Base-by-base conservation (phyloP, 331 rosid genomes). In the Erythrophleum ivorense region DNA sequence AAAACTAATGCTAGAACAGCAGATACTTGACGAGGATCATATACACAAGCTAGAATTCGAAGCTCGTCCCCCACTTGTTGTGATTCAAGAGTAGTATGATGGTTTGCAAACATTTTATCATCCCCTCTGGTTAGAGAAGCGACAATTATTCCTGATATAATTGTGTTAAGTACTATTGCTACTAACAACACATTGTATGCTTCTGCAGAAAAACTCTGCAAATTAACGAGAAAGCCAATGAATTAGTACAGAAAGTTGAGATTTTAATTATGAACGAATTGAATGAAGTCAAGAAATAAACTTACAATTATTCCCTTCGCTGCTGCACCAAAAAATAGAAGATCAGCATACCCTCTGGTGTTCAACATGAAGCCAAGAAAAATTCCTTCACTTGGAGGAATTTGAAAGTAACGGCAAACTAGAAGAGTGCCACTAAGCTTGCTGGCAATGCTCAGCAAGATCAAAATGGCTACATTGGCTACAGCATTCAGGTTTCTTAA, bases 311-410 rank as follows among this genome's bases (percentile, higher is more conserved):
- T n/a, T 21, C 58, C 13, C 54, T 88, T 93, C 11, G 97, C 87
- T 43, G 97, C 80, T 13, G 86, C 83, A 62, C 98, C 98, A 2
- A 95, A 70, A 82, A 95, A 90, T 14, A 95, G 66, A 40, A 95
- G 86, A 86, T 95, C 99, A 19, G 97, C 97, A 87, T 95, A 92
- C 4, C 98, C 99, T 82, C 92, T 93, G 62, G 94, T 82, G 85
- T 92, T 95, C 85, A 95, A 81, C 11, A 89, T 73, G 81, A 95
- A 93, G 41, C 97, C 94, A 41, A 95, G 86, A 49, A 95, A 90
- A 71, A 93, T 84, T 2, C 91, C 97, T 79, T 95, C 93, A 70
- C 87, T 87, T 6, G 84, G 46, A 12, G 99, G 97, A 46, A 93
- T 91, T 12, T 84, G 74, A 83, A 95, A 87, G 86, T 76, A 91